Evolutionary conservation across 768 basidiomycete genomes (phyloP), one percentile per base, ranked within the genome.

Genomic region (Gymnopilus junonius): DNA sequence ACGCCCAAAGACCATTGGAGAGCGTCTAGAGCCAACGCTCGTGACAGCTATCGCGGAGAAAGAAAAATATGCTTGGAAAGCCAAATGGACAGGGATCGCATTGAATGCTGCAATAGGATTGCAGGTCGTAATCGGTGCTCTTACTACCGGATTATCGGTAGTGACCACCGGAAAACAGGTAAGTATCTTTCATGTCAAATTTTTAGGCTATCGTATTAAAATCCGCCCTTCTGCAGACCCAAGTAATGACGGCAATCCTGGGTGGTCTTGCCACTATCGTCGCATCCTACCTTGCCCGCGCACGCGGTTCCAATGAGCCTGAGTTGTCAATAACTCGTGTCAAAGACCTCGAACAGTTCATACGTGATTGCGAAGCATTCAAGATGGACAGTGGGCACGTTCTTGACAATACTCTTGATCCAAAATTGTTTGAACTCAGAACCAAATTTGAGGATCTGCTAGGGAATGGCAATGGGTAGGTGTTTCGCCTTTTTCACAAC

Each of bases 261-360:
- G 81, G 80, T 79, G 90, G 86, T n/a, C 60, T 89, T 11, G 74
- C 90, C 3, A 93, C 91, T 0, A 21, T 92, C 20, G 82, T 88
- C 14, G 90, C 91, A 17, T 88, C 90, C 1, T 92, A 89, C 72
- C 80, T 93, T 25, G 91, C 91, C 3, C 85, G 87, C 12, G 81
- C 84, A 25, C 85, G 90, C 27, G 89, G 90, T 11, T 86, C 89
- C 0, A 84, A 84, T 37, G 91, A 92, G 66, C 91, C 91, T 1
- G 88, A 92, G 63, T 55, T 82, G n/a, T 89, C 88, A 0, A 77
- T 80, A 31, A 71, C 76, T 3, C 83, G 85, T 11, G 79, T 79
- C 4, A 86, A 87, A 64, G 87, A 88, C 61, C 78, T 92, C 1
- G 87, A 90, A 23, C 82, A 86, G 21, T 93, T 87, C 66, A 75